Base-by-base conservation (phyloP, 495 filamentous ascomycete species). In the Cercophora samala region DNA sequence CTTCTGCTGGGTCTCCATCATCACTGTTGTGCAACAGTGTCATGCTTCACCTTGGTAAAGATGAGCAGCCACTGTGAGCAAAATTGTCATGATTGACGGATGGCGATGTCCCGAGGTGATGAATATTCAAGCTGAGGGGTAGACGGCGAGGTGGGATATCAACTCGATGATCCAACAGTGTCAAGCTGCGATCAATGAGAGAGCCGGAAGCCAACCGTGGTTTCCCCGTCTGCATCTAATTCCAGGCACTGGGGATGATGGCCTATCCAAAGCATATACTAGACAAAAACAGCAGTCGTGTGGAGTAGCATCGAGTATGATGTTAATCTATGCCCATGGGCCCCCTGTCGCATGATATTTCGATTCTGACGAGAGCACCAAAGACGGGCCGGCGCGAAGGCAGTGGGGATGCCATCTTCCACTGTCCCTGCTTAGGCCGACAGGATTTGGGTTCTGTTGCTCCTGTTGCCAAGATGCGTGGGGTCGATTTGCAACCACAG, bases 331-430 rank as follows among this genome's bases (percentile, higher is more conserved):
- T 46, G 37, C 13, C 13, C 37, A 13, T 46, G 37, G n/a, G n/a
- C 9, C 22, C n/a, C 53, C 6, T 54, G 19, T 6, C 53, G 19
- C 53, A 56, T 56, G 19, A 56, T 56, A 56, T 4, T 4, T 26
- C 22, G 11, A 56, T 59, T 52, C 5, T 60, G 11, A 66, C 19
- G 24, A 64, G 25, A n/a, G 21, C 13, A 24, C 60, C 46, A 67
- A 63, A 63, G 60, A 58, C 52, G 65, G 60, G 52, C 59, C 46
- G 65, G 46, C 51, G 46, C 60, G 32, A 25, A 52, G 29, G 4
- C 26, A 46, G 29, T 13, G 60, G 29, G 24, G n/a, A 37, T 62
- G 18, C 46, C 24, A 60, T 60, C 25, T 60, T 24, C 22, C 58
- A 21, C 24, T 9, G 2, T 17, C 17, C n/a, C 54, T 24, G 21